These are phyloP conservation scores for Sorghum bicolor DNA, from an alignment of 176 grass and related monocot species.

Conservation along the genomic window DNA sequence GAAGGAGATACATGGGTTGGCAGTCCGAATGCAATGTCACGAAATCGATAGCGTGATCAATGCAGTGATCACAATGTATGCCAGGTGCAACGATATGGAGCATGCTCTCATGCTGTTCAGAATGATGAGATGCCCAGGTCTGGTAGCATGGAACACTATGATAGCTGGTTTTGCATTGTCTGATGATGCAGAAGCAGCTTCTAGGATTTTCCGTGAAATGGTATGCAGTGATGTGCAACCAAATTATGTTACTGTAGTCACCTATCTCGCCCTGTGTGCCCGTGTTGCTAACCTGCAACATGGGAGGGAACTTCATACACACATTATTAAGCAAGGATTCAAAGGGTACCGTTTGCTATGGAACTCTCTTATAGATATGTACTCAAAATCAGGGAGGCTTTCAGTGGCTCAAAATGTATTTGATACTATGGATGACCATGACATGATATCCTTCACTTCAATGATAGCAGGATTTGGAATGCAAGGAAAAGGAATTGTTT, in stretches of 20 bases:
- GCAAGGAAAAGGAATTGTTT: conserved; percentile 55
- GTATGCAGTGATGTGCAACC: conserved; percentile 40
- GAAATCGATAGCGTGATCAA: conserved; percentile 45
- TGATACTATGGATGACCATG: conserved; percentile 49
- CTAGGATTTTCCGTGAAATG: conserved; percentile 46
- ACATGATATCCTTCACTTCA: conserved; percentile 66
- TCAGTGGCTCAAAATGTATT: conserved; percentile 49
- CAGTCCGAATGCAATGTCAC: conserved; percentile 21
- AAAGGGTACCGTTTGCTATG: conserved; percentile 50
- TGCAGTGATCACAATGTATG: conserved; percentile 66
- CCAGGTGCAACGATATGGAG: conserved; percentile 47
- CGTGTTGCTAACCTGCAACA: conserved; percentile 61
- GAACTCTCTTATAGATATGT: conserved; percentile 77
- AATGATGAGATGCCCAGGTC: conserved; percentile 16
- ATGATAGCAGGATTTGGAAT: conserved; percentile 62
- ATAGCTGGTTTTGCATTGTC: conserved; percentile 41
- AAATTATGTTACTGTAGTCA: conserved; percentile 70
- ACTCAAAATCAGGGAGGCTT: conserved; percentile 57
- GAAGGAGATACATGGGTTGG: conserved; percentile 61
- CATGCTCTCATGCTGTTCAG: conserved; percentile 43
- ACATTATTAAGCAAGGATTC: conserved; percentile 57
- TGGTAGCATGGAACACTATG: conserved; percentile 75
- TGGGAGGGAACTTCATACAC: conserved; percentile 61
- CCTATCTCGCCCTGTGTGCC: conserved; percentile 61
- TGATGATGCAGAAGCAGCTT: conserved; percentile 52